Evolutionary conservation across 163 green algal species (phyloP), one percentile per base, ranked within the genome.

Genomic region (Smithsoniella earleae): DNA sequence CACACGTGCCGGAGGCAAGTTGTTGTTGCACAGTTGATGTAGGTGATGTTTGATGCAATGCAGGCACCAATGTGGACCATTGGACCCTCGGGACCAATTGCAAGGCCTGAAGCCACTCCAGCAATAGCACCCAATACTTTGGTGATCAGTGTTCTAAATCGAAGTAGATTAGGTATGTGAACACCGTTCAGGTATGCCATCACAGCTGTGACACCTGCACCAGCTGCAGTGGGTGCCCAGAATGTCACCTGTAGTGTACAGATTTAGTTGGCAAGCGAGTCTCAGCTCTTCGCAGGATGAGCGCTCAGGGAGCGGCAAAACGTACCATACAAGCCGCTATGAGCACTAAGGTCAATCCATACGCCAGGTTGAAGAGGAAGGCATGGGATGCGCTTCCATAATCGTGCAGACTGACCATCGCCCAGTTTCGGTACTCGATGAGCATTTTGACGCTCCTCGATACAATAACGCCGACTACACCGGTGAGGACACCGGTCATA

Each of bases 121-220:
- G 77, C 86, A 3, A 88, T 69, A 2, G 86, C 91, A 25, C 89
- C 88, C 1, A 92, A 64, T 33, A 91, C 85, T 79, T 95, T 96
- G 54, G 79, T 82, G 46, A 91, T 78, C 4, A 94, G 79, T 0
- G 87, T 91, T 45, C 81, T 81, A 25, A 85, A 63, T 2, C 80
- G 77, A 25, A 96, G 84, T 43, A 93, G 75, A 77, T 90, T 84
- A 13, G 87, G 88, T 20, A 94, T 84, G 73, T 87, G 81, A 76
- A 86, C 91, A 43, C 89, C 89, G 77, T 96, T 96, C 2, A 96
- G 82, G 79, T 90, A 93, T 0, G 88, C 89, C 82, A 94, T 94
- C 18, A 96, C 86, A n/a, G 89, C 81, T 0, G 88, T 90, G 1
- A 94, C 89, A 2, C 89, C 89, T 2, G 81, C 87, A 37, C 88